phyloP scores from a whole-genome alignment of 495 filamentous ascomycete species.

The Penicillium bialowiezense region DNA sequence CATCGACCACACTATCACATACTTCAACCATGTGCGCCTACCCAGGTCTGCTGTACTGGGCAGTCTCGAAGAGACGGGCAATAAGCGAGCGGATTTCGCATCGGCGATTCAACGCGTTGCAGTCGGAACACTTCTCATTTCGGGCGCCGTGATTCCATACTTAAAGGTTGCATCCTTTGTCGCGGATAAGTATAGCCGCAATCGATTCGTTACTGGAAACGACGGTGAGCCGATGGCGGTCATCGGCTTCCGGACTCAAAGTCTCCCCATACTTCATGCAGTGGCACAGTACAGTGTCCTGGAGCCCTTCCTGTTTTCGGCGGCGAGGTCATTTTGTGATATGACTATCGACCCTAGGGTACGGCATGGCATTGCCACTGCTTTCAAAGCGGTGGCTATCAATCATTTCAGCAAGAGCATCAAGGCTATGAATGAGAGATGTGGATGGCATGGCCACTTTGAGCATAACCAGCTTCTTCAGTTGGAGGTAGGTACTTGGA shows the following conservation, averaged over 20 bases:
- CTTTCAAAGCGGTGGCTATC: slow-evolving; percentile 30
- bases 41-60: slow-evolving; percentile 28
- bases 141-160: slow-evolving; percentile 15
- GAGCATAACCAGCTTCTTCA: slow-evolving; percentile 20
- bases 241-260: slow-evolving; percentile 35
- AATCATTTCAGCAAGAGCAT: slow-evolving; percentile 15
- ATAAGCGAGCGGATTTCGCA: slow-evolving; percentile 22
- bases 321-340: slow-evolving; percentile 12
- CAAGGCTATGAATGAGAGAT: slow-evolving; percentile 15
- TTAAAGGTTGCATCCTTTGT: slow-evolving; percentile 17
- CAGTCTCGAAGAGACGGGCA: slow-evolving; percentile 5
- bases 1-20: slow-evolving; percentile 36
- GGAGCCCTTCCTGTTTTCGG: slow-evolving; percentile 23
- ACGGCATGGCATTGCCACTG: slow-evolving; percentile 18
- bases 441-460: slow-evolving; percentile 22
- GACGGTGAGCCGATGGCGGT: slow-evolving; percentile 20
- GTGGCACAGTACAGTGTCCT: slow-evolving; percentile 30
- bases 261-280: slow-evolving; percentile 31
- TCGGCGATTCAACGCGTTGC: slow-evolving; percentile 23
- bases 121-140: slow-evolving; percentile 23
- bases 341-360: slow-evolving; percentile 10
- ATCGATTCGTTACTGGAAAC: slow-evolving; percentile 16
- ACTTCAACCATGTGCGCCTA: slow-evolving; percentile 32
- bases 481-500: slow-evolving; percentile 25
- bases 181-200: slow-evolving; percentile 17